Base-by-base conservation (phyloP, 2,329 filamentous ascomycete genomes). In the Diplodia scrobiculata region DNA sequence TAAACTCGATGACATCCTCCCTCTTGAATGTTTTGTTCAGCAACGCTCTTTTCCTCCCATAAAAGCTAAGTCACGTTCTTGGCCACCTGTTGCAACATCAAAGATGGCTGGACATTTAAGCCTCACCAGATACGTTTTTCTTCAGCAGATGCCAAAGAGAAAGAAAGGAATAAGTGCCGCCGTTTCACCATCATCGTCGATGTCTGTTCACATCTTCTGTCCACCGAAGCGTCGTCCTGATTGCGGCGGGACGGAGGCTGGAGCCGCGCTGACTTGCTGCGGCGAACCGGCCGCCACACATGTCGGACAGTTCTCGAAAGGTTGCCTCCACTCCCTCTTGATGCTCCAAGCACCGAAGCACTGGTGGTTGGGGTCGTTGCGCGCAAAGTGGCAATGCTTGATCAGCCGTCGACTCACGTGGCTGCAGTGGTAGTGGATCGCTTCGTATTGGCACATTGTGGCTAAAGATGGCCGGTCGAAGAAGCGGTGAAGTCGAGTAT, bases 311-410 rank as follows among this genome's bases (percentile, higher is more conserved):
- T 81, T 77, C 13, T 83, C 79, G 4, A 75, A 77, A 72, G 88
- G 86, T 34, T 82, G 80, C 81, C 84, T 86, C 73, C 85, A 85
- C 68, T 86, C 79, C 27, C 86, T 83, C 68, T 76, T 79, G 67
- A 90, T 81, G 47, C 85, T 85, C 78, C 89, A 88, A 65, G 91
- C 85, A 11, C 87, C 83, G 69, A 85, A 85, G 76, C 90, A 92
- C 71, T 86, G 82, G 74, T 92, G 89, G 68, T 84, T 82, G 0
- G 86, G 86, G 70, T 91, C 87, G 73, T 90, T 91, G 67, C 90
- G 87, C 5, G 90, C 89, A 70, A 87, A 87, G 77, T 92, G 90
- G 76, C 90, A 93, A 76, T 91, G 84, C 27, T 86, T 87, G 72
- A 88, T 86, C 34, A 90, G 80, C 21, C 86, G 84, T 29, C 83